Evolutionary conservation across 495 filamentous ascomycete genomes (phyloP), one percentile per base, ranked within the genome.

Genomic region (Amniculicola lignicola): DNA sequence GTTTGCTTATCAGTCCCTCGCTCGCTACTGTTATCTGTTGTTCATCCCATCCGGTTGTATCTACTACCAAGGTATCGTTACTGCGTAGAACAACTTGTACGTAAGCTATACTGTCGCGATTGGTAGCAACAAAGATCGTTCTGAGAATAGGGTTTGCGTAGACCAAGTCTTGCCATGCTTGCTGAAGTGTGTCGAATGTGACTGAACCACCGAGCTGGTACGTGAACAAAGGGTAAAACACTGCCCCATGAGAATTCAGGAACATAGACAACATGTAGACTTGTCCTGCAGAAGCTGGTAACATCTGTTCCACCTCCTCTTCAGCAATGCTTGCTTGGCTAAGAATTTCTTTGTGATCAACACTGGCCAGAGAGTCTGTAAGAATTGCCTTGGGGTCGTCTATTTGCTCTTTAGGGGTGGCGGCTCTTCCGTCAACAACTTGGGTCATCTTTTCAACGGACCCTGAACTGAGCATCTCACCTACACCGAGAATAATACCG

Each of bases 281-380:
- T 64, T 91, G 87, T 53, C 87, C 87, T 0, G 85, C 68, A 7
- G 84, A 78, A n/a, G 80, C 84, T 0, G 85, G 86, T 0, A 84
- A 62, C 2, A 85, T 54, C 3, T 62, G 65, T 50, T 89, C 82
- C 25, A 86, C 65, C 2, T 74, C 59, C 2, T 71, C 63, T 11
- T 56, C 39, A 0, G 67, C 46, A 3, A 84, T 47, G 6, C 67
- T 68, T 2, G 51, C 43, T 3, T 51, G 14, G 0, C 46, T 19
- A 1, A 79, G 41, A 0, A 75, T 25, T 6, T 45, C 52, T 1
- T 51, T 29, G 5, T 73, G 53, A 18, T 75, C 59, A 12, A 79
- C 47, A 2, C 62, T 36, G 5, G 63, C 43, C 0, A 82, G 38
- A 19, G 70, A 66, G 14, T 71, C 57, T 12, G 55, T 31, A 12